Evolutionary conservation across 192 early-diverging fungal genomes (phyloP), one percentile per base, ranked within the genome.

Genomic region (Coemansia sp.): DNA sequence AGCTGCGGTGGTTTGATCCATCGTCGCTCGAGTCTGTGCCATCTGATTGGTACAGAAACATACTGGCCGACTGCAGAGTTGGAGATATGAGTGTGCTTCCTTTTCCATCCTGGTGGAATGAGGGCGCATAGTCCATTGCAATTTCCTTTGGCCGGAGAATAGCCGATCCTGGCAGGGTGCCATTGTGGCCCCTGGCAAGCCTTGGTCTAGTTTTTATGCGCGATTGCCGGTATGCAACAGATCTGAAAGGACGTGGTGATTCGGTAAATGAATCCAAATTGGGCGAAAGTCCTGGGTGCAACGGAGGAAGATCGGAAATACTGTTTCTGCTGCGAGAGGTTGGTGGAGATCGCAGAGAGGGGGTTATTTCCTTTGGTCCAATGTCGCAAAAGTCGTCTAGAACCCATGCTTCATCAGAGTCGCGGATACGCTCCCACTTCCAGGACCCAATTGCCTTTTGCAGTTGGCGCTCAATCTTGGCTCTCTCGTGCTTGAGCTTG

Each of bases 401-500:
- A 13, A 25, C 44, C 60, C 48, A 61, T 27, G 44, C 57, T 29
- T 68, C 62, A 30, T 48, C 47, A 9, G 59, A 41, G 17, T 64
- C 64, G 6, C 55, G 36, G 28, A 62, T 57, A 29, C 61, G 65
- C 55, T 65, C 66, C 59, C 75, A 68, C 56, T 69, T 72, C 75
- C 75, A 79, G 50, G 70, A 79, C 28, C 66, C 66, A 60, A 79
- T 79, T 4, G 70, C 68, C 36, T 59, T 62, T 33, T 68, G 61
- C 17, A 79, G 60, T 33, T 52, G 50, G 34, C 53, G 59, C 48
- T 79, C 66, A 19, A 72, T 72, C 23, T 53, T 69, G 29, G 59
- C 31, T 29, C 55, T 65, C 59, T 72, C 70, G 41, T 41, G 44
- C 47, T 50, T 54, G 23, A 79, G 60, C 50, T 54, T 63, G 9